These are phyloP conservation scores for Exophiala dermatitidis DNA, from an alignment of 2,329 filamentous ascomycete genomes.

Conservation along the genomic window DNA sequence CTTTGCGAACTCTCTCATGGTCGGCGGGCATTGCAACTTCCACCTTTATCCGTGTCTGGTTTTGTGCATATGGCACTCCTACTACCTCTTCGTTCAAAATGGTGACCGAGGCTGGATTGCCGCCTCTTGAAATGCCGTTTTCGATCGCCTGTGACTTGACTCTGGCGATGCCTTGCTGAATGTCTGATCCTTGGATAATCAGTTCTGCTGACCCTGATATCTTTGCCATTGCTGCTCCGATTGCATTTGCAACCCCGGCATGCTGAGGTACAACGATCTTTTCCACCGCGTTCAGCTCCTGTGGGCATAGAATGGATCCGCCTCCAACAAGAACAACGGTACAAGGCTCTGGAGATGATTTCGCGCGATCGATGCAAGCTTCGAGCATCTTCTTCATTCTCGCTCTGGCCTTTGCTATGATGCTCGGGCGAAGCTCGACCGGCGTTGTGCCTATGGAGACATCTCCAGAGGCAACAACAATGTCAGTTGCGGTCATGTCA, in stretches of 20 bases:
- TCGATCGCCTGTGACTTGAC: constrained; percentile 20
- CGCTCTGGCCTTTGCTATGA: constrained; percentile 31
- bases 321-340: constrained; percentile 53
- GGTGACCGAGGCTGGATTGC: constrained; percentile 23
- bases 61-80: constrained; percentile 25
- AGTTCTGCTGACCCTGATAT: constrained; percentile 41
- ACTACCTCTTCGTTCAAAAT: constrained; percentile 23
- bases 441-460: constrained; percentile 24
- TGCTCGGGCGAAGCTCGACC: constrained; percentile 26
- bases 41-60: constrained; percentile 24
- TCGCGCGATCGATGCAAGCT: constrained; percentile 49
- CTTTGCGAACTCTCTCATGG: constrained; percentile 5
- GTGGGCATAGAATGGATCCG: constrained; percentile 48
- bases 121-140: constrained; percentile 15
- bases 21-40: constrained; percentile 22
- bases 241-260: constrained; percentile 52
- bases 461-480: constrained; percentile 38
- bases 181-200: constrained; percentile 27
- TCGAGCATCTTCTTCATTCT: constrained; percentile 46
- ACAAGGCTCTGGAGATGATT: constrained; percentile 45
- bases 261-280: constrained; percentile 45
- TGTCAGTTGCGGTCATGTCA: constrained; percentile 48
- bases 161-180: constrained; percentile 24
- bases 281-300: constrained; percentile 42
- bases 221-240: constrained; percentile 54